These are phyloP conservation scores for Myxozyma geophila DNA, from an alignment of 805 yeast genomes.

Conservation along the genomic window DNA sequence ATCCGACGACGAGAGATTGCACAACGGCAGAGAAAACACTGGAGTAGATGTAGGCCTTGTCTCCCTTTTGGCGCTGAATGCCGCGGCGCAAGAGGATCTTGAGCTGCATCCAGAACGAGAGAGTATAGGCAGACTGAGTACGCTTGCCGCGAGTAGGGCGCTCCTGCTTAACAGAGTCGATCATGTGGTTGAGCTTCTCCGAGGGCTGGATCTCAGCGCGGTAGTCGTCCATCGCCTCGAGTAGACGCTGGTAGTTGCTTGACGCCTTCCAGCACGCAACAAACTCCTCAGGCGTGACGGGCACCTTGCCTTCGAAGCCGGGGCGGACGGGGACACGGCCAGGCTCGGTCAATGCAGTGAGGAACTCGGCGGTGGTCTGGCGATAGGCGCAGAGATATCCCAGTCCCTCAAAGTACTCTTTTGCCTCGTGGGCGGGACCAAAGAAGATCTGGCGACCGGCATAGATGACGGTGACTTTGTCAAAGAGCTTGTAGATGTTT, in stretches of 20 bases:
- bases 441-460: conserved; percentile 61
- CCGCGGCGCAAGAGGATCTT: conserved; percentile 36
- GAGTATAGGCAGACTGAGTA: conserved; percentile 51
- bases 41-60: conserved; percentile 55
- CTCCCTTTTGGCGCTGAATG: conserved; percentile 60
- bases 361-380: conserved; percentile 54
- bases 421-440: conserved; percentile 56
- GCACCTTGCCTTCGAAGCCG: conserved; percentile 60
- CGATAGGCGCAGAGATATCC: conserved; percentile 63
- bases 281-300: conserved; percentile 67
- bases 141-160: conserved; percentile 48
- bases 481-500: conserved; percentile 58
- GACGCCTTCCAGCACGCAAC: conserved; percentile 61
- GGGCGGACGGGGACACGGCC: conserved; percentile 55
- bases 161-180: conserved; percentile 47
- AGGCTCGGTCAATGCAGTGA: conserved; percentile 51
- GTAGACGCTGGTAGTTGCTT: conserved; percentile 49
- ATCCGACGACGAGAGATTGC: conserved; percentile 65
- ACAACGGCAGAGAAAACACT: conserved; percentile 55
- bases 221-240: conserved; percentile 54
- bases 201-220: conserved; percentile 42
- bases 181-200: conserved; percentile 47
- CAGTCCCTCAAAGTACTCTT: conserved; percentile 55
- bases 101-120: conserved; percentile 55
- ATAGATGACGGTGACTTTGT: conserved; percentile 58